Evolutionary conservation across 208 protist species (phyloP).

Genomic region (Leishmania aethiopica): DNA sequence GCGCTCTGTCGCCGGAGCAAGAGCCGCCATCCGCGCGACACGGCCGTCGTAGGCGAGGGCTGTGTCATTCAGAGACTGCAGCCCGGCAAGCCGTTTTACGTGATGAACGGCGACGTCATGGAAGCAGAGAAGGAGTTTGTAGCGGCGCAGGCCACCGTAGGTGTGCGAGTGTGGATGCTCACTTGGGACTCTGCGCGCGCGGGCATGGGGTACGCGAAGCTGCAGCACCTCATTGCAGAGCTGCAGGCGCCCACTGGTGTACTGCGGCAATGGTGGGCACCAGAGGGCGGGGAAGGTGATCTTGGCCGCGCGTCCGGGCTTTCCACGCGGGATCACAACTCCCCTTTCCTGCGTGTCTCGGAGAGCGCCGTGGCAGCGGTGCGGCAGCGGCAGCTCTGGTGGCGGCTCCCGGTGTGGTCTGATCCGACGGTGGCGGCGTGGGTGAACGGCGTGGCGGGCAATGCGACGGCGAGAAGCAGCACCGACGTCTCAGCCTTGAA

Average conservation of each 20-base stretch:
- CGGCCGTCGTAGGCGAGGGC: conserved; percentile 33
- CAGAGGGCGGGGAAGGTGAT: not conserved
- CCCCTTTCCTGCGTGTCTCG: conserved; percentile 51
- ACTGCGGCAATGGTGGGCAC: conserved; percentile 14
- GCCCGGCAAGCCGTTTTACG: conserved; percentile 48
- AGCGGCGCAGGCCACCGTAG: conserved; percentile 4
- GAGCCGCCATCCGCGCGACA: conserved; percentile 21
- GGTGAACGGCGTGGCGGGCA: not conserved
- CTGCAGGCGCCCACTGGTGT: conserved; percentile 15
- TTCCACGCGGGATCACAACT: not conserved
- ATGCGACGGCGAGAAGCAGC: not conserved
- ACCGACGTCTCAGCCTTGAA: not conserved
- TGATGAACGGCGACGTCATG: conserved; percentile 39
- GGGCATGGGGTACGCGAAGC: conserved; percentile 12
- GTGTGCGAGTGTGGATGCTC: conserved; percentile 28
- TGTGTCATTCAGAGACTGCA: conserved; percentile 44
- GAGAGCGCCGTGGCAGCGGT: conserved; percentile 74
- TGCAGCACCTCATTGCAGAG: conserved; percentile 14
- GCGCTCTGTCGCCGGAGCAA: conserved; percentile 23
- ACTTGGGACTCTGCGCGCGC: conserved; percentile 13
- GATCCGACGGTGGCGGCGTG: conserved; percentile 25
- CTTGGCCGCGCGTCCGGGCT: not conserved
- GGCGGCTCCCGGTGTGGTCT: conserved; percentile 39
- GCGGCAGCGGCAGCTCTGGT: conserved; percentile 71
- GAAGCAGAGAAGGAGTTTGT: conserved; percentile 27